Percentiles rank a stretch among this genome's conserved stretches.
phyloP scores from a whole-genome alignment of 2,329 filamentous ascomycete species.

The Nothophoma quercina region DNA sequence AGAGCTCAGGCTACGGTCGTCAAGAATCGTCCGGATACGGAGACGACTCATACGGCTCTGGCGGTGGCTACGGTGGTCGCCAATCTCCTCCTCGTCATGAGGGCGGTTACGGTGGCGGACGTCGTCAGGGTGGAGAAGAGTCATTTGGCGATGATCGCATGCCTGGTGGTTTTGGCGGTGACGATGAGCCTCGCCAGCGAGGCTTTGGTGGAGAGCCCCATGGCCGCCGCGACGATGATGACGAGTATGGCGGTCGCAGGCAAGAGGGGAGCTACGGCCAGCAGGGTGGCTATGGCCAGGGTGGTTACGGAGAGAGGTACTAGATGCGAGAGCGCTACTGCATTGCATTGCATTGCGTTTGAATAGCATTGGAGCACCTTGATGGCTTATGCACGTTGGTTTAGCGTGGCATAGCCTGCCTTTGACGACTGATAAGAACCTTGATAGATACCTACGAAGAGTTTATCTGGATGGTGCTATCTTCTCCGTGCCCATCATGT shows the following conservation, averaged over 20 bases:
- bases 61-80: neutral
- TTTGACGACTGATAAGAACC: slow-evolving; percentile 2
- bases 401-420: neutral
- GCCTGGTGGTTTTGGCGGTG: slow-evolving; percentile 26
- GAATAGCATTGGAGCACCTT: slow-evolving; percentile 4
- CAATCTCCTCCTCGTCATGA: too few relatives aligned
- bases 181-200: slow-evolving; percentile 19
- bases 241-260: slow-evolving; percentile 16
- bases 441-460: slow-evolving; percentile 6
- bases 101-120: slow-evolving; percentile 3
- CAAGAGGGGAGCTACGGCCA: slow-evolving; percentile 19
- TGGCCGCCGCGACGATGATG: slow-evolving; percentile 11
- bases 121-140: slow-evolving; percentile 14
- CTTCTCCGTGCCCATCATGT: too few relatives aligned
- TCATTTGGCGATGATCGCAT: slow-evolving; percentile 21
- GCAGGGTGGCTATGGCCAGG: slow-evolving; percentile 19
- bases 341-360: neutral
- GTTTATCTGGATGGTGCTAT: neutral
- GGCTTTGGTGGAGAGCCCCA: slow-evolving; percentile 18
- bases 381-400: neutral
- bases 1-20: slow-evolving; percentile 18
- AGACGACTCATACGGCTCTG: slow-evolving; percentile 2
- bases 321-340: neutral
- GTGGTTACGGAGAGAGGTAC: slow-evolving; percentile 25
- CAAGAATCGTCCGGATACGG: slow-evolving; percentile 19